phyloP scores from a whole-genome alignment of 257 asterid genomes.

The Salvia hispanica region DNA sequence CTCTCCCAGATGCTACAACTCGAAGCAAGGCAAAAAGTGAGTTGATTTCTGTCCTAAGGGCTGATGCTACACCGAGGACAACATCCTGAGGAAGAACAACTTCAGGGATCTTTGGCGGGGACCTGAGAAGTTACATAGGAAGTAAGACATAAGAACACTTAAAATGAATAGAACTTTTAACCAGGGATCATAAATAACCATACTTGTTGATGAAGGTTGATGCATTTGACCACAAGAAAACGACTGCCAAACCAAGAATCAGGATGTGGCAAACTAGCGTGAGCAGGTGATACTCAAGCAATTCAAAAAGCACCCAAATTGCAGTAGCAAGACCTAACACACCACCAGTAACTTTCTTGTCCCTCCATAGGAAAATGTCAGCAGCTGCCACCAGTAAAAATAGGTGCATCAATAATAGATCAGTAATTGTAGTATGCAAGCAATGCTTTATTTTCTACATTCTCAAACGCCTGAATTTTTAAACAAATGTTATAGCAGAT shows the following conservation, averaged over 20 bases:
- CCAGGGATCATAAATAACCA: slow-evolving; percentile 18
- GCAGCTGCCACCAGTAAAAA: slow-evolving; percentile 70
- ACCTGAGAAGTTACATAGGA: slow-evolving; percentile 44
- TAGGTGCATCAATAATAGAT: not conserved
- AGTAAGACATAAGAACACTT: slow-evolving; percentile 12
- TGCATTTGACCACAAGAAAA: slow-evolving; percentile 87
- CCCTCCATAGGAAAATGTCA: slow-evolving; percentile 90
- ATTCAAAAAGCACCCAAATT: slow-evolving; percentile 87
- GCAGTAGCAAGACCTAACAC: slow-evolving; percentile 83
- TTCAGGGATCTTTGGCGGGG: slow-evolving; percentile 80
- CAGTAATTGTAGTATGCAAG: not conserved
- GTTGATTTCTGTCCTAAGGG: slow-evolving; percentile 76
- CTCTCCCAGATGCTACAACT: slow-evolving; percentile 78
- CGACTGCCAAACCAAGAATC: slow-evolving; percentile 66
- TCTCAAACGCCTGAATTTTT: not conserved
- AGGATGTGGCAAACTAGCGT: slow-evolving; percentile 82
- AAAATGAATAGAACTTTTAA: not conserved
- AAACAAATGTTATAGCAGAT: not conserved
- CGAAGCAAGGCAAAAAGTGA: slow-evolving; percentile 64
- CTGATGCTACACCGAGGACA: slow-evolving; percentile 72
- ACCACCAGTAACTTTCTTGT: slow-evolving; percentile 75
- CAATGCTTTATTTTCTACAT: not conserved
- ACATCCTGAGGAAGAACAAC: slow-evolving; percentile 72
- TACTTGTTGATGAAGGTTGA: slow-evolving; percentile 80
- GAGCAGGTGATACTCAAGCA: slow-evolving; percentile 84